These are phyloP conservation scores for Pyrrhoderma lamaoense DNA, from an alignment of 1,284 basidiomycete genomes.

Conservation along the genomic window DNA sequence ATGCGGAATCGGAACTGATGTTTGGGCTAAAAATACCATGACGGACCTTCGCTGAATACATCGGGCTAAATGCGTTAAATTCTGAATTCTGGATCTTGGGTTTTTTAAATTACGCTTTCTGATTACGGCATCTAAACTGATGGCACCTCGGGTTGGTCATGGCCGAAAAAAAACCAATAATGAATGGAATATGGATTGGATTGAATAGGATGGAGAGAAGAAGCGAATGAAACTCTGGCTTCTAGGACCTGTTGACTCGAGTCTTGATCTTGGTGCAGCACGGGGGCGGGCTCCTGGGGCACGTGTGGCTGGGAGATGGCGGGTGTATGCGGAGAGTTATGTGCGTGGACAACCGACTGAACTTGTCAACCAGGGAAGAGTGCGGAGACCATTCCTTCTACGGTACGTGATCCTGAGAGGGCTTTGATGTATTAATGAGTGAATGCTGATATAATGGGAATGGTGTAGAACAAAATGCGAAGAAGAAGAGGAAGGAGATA, in stretches of 20 bases:
- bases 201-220: constrained; percentile 48
- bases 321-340: constrained; percentile 84
- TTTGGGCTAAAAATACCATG: too few relatives aligned
- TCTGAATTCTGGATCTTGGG: too few relatives aligned
- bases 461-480: constrained; percentile 12
- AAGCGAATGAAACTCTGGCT: constrained; percentile 73
- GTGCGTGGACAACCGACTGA: constrained; percentile 67
- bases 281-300: constrained; percentile 24
- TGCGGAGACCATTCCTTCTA: constrained; percentile 26
- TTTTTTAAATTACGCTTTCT: too few relatives aligned
- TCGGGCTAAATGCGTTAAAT: too few relatives aligned
- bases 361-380: constrained; percentile 42
- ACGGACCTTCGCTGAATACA: too few relatives aligned
- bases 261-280: constrained; percentile 34
- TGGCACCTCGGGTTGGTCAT: too few relatives aligned
- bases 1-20: too few relatives aligned
- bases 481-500: constrained; percentile 8
- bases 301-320: constrained; percentile 57
- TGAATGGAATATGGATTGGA: constrained; percentile 1
- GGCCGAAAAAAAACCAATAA: too few relatives aligned
- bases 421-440: neutral
- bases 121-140: too few relatives aligned
- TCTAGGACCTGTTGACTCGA: constrained; percentile 75
- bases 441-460: neutral
- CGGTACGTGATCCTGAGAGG: constrained; percentile 8